Percentiles rank a stretch among this genome's conserved stretches.
These are phyloP conservation scores for Pythium vanterpoolii DNA, from an alignment of 352 stramenopile genomes.

Conservation along the genomic window DNA sequence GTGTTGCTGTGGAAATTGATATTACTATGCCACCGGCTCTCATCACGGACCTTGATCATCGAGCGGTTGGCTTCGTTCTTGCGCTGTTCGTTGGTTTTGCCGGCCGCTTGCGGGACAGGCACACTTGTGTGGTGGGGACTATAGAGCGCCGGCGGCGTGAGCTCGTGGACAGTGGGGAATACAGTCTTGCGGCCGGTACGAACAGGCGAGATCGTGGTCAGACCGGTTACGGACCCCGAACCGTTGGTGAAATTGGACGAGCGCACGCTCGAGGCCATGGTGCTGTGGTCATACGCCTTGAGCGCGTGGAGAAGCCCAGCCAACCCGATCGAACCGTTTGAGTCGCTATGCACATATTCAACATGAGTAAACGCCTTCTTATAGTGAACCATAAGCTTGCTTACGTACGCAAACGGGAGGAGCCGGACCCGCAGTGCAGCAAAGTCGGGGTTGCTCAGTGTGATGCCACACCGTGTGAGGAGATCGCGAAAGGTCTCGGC, in stretches of 20 bases:
- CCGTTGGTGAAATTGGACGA: conserved; percentile 24
- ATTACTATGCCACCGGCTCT: conserved; percentile 57
- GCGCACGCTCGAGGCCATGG: conserved; percentile 28
- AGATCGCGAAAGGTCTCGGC: conserved; percentile 66
- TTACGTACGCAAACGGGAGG: conserved; percentile 51
- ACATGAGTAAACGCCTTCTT: not conserved
- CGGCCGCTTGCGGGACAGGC: conserved; percentile 33
- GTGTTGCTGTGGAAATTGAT: conserved; percentile 27
- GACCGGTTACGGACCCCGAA: not conserved
- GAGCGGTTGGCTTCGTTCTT: conserved; percentile 64
- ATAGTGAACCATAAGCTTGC: not conserved
- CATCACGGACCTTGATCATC: conserved; percentile 67
- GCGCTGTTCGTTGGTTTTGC: conserved; percentile 74
- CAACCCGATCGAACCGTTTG: conserved; percentile 45
- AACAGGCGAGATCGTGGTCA: conserved; percentile 45
- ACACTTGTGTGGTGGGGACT: not conserved
- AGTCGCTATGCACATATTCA: conserved; percentile 33
- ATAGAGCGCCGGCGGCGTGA: conserved; percentile 14
- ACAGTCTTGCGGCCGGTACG: conserved; percentile 61
- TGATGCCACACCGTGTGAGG: conserved; percentile 52
- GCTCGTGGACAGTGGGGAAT: conserved; percentile 28
- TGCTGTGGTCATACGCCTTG: conserved; percentile 41
- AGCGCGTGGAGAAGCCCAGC: conserved; percentile 45
- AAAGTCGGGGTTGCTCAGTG: conserved; percentile 67
- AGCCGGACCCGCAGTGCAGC: conserved; percentile 60